Base-by-base conservation (phyloP, 306 rosid genomes). In the Gynostemma pentaphyllum region DNA sequence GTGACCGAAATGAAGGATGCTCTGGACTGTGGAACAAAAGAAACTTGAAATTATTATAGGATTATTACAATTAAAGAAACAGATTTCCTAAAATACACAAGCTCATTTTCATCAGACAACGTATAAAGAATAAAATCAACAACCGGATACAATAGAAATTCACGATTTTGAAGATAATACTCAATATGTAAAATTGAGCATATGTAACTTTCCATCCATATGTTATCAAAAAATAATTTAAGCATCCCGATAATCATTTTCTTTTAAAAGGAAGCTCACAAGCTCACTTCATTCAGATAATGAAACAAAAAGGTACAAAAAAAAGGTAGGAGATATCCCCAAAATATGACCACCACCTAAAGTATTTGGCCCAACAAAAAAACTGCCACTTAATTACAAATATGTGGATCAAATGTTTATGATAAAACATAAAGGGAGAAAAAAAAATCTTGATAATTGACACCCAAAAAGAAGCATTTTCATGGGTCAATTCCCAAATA, bases 1-100 rank as follows among this genome's bases (percentile, higher is more conserved):
- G 95, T 66, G 85, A 87, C 73, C 86, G 88, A 54, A 84, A 69
- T 51, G 94, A 94, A 65, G 99, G 97, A 72, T 94, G 97, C 74
- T 94, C 99, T 66, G 97, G 97, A 86, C 99, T 94, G 62, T 14
- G 68, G 72, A 60, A 55, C 1, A 15, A 4, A 68, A 40, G 47
- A 24, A 0, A 67, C 40, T 14, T 67, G 7, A 36, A 28, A 66
- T 19, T 36, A 36, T 34, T 19, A 10, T 42, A 6, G 19, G 36
- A 42, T 8, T 27, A 27, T 9, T 44, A 45, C 16, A 24, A 1
- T n/a, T 10, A 24, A 26, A 22, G 15, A 32, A 62, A 6, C 5
- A 39, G 8, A 44, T 21, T 6, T 23, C 67, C 40, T 26, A 14
- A 22, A 26, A 36, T 2, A 30, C n/a, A 55, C 7, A 8, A 16